Evolutionary conservation across 306 rosid genomes (phyloP).

Genomic region (Purshia tridentata): DNA sequence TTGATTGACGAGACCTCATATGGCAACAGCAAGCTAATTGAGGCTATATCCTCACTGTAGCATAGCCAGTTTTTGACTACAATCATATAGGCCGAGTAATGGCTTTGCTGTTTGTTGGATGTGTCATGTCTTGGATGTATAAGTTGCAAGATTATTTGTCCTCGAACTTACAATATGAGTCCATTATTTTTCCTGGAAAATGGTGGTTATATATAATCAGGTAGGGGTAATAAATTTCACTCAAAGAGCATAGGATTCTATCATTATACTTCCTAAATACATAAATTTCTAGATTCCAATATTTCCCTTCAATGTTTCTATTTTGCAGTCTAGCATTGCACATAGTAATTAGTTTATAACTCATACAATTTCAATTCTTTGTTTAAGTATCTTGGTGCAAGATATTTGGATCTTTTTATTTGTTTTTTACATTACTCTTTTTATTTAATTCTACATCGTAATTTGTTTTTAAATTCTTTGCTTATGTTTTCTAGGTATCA

Average conservation of each 20-base stretch:
- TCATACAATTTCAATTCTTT: neutral
- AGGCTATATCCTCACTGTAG: conserved; percentile 6
- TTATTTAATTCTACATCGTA: neutral
- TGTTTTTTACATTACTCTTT: too few relatives aligned
- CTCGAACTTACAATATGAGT: neutral
- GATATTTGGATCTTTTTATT: too few relatives aligned
- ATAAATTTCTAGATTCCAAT: neutral
- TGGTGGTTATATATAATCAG: neutral
- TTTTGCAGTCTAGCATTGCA: neutral
- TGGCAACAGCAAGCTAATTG: neutral
- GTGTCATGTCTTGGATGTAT: neutral
- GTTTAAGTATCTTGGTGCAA: too few relatives aligned
- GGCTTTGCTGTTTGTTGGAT: neutral
- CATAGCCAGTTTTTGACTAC: neutral
- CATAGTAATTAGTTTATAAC: neutral
- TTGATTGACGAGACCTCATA: neutral
- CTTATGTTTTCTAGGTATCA: neutral
- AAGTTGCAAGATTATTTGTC: neutral
- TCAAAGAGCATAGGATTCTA: neutral
- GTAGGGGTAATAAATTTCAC: neutral
- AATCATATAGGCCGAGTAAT: neutral
- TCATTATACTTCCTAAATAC: neutral
- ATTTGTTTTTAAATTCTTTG: neutral
- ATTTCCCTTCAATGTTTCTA: neutral
- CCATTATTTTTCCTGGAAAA: neutral